Conservation (phyloP, 2,329 filamentous ascomycete species). For the Cladosporium sp. region DNA sequence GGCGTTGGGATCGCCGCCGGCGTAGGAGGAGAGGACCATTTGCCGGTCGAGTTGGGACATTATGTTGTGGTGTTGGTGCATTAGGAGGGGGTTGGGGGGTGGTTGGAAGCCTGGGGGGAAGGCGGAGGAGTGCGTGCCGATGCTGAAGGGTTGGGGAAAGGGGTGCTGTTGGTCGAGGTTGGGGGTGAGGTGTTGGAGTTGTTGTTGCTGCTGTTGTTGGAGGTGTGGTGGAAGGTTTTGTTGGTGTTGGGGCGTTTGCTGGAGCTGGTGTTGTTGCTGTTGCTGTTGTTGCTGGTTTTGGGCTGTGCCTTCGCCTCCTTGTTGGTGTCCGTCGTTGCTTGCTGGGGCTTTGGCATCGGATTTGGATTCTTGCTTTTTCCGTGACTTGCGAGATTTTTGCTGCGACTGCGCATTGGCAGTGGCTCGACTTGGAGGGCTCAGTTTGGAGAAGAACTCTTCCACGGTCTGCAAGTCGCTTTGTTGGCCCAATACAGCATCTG, state of each 20-base stretch:
- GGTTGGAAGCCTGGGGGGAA: conserved; percentile 22
- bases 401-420: conserved; percentile 33
- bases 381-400: conserved; percentile 46
- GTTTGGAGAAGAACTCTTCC: conserved; percentile 84
- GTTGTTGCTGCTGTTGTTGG: conserved; percentile 16
- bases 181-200: not conserved
- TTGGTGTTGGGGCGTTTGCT: conserved; percentile 14
- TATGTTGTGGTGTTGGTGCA: conserved; percentile 40
- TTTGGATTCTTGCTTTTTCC: conserved; percentile 29
- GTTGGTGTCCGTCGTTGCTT: conserved; percentile 17
- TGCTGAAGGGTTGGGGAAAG: conserved; percentile 27
- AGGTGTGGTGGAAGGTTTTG: conserved; percentile 22
- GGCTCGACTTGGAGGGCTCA: conserved; percentile 56
- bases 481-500: conserved; percentile 85
- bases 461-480: conserved; percentile 89
- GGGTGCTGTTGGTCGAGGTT: conserved; percentile 10
- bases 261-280: conserved; percentile 15
- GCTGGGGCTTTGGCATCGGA: conserved; percentile 20
- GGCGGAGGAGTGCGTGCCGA: conserved; percentile 45
- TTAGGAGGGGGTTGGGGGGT: conserved; percentile 27
- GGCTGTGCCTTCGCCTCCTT: conserved; percentile 17
- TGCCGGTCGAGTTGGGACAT: conserved; percentile 70
- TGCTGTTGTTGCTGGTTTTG: conserved; percentile 24
- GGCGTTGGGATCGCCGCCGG: conserved; percentile 44
- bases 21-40: conserved; percentile 70